These are phyloP conservation scores for Moricandia arvensis DNA, from an alignment of 345 rosid species.

Conservation along the genomic window DNA sequence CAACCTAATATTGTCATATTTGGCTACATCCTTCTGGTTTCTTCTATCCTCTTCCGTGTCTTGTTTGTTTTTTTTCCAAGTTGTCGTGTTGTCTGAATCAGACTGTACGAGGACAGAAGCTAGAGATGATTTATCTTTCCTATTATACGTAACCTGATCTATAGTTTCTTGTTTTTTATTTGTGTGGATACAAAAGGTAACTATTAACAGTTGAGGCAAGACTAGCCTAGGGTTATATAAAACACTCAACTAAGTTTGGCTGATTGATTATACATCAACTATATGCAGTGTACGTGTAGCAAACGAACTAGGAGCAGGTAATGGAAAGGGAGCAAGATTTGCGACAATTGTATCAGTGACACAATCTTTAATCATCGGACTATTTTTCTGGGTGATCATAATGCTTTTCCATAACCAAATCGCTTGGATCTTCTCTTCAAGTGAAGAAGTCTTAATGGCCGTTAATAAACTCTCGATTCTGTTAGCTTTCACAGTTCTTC, in stretches of 20 bases:
- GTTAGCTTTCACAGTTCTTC: constrained; percentile 75
- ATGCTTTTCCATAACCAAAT: constrained; percentile 49
- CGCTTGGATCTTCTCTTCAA: constrained; percentile 63
- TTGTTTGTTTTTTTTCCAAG: not conserved
- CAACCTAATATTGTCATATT: not conserved
- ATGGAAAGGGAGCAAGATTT: constrained; percentile 80
- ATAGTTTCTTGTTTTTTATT: not conserved
- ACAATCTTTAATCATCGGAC: constrained; percentile 59
- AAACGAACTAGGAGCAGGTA: constrained; percentile 89
- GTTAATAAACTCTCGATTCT: constrained; percentile 65
- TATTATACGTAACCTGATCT: not conserved
- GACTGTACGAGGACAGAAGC: constrained; percentile 12
- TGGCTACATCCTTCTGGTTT: not conserved
- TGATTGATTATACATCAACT: not conserved
- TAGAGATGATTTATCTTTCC: not conserved
- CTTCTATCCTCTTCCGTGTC: constrained; percentile 12
- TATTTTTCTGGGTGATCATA: constrained; percentile 62
- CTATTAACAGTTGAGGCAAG: not conserved
- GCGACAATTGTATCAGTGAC: constrained; percentile 70
- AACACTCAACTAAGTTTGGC: not conserved
- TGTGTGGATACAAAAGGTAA: not conserved
- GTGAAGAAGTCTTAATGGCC: constrained; percentile 57
- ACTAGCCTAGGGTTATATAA: not conserved
- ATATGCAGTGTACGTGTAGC: constrained; percentile 76
- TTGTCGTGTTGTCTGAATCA: constrained; percentile 13